Evolutionary conservation across 306 rosid genomes (phyloP), one percentile per base, ranked within the genome.

Genomic region (Quercus wislizeni): DNA sequence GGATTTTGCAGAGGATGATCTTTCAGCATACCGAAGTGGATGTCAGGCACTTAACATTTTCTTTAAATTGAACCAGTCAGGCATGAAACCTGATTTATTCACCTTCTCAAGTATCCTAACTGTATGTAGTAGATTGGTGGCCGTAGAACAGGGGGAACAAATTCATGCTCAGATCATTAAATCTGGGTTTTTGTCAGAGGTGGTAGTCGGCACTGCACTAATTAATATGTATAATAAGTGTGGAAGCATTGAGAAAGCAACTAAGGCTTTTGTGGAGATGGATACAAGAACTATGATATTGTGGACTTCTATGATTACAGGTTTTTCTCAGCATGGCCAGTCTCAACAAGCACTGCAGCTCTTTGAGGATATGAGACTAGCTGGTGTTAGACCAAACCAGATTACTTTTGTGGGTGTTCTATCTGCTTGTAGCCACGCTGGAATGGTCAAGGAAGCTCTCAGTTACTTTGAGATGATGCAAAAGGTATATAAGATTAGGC

Each of bases 301-400:
- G 10, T 95, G 99, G 99, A 95, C 99, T 76, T 86, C 97, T 21
- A 88, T 95, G 94, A 92, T 92, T 59, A 76, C 94, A 13, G 91
- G 97, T 79, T 85, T 86, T 86, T 87, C 99, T 20, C 97, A 82
- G 76, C 94, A 91, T 51, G 94, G 99, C 59, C 76, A 76, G 90
- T 85, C 91, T 79, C 89, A 85, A 75, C 97, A 91, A 85, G 94
- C 97, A 6, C 78, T 95, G 79, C 84, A 87, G 79, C 92, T 91
- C 79, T 91, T 95, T 27, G 92, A 91, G 63, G 99, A 92, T 78
- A 95, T 95, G 98, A 87, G 83, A 78, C 61, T 92, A 20, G 88
- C 87, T 5, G 93, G 97, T 69, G 89, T 92, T 58, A 86, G 76
- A 62, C 99, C 97, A 33, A 92, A 91, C 85, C 85, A 79, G 78